Conservation (phyloP, 1,139 yeast genomes). For the Pichia sp. region DNA sequence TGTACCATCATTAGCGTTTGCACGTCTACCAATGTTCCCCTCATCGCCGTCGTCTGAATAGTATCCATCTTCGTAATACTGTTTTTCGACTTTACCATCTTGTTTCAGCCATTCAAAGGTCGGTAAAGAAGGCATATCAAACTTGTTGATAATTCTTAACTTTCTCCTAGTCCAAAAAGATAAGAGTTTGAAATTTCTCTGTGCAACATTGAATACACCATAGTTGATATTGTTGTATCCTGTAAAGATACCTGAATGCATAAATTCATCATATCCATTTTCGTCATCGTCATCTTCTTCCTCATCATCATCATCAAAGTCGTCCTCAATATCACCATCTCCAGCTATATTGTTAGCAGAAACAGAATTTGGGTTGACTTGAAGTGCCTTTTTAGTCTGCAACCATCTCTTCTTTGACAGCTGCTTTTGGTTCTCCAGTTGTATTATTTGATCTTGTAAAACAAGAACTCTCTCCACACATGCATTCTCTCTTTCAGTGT, state of each 20-base stretch:
- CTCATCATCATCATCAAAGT: constrained; percentile 11
- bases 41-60: constrained; percentile 22
- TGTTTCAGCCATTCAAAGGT: constrained; percentile 40
- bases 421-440: constrained; percentile 52
- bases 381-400: constrained; percentile 12
- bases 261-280: constrained; percentile 12
- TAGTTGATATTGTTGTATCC: neutral
- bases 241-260: neutral
- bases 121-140: constrained; percentile 59
- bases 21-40: constrained; percentile 7
- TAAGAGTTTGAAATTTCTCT: constrained; percentile 19
- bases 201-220: constrained; percentile 15
- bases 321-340: constrained; percentile 11
- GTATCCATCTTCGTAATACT: constrained; percentile 33
- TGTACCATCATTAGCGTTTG: constrained; percentile 7
- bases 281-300: constrained; percentile 11
- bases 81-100: constrained; percentile 29
- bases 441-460: constrained; percentile 64
- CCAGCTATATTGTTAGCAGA: constrained; percentile 2
- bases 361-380: neutral
- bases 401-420: constrained; percentile 21
- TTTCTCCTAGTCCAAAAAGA: constrained; percentile 29
- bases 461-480: constrained; percentile 56
- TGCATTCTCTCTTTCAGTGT: constrained; percentile 54
- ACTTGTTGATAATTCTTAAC: constrained; percentile 37